Base-by-base conservation (phyloP, 2,329 filamentous ascomycete species). In the Microcera coccophila region DNA sequence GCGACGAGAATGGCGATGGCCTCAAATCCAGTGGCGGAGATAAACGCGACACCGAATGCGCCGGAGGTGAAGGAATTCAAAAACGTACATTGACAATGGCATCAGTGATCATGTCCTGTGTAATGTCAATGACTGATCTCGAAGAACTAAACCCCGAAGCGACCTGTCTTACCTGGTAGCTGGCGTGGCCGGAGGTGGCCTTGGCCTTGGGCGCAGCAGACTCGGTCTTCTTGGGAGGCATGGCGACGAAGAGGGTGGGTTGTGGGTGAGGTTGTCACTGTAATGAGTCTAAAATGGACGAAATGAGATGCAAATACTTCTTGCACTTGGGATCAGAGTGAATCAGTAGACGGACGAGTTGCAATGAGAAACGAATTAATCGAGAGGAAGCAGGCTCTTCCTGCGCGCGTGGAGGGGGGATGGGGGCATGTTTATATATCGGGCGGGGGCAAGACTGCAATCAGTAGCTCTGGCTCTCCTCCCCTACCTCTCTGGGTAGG, bases 41-140 rank as follows among this genome's bases (percentile, higher is more conserved):
- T 50, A 50, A 52, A 48, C 21, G 16, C 18, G 32, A 38, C 16
- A 20, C 31, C 19, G 47, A 53, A 67, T 69, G 69, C 69, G 69
- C 65, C 62, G 55, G 55, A 51, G 60, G 55, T 59, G 57, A 57
- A 55, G 40, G 50, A 56, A 48, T 36, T 16, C 22, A 38, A 47
- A 50, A 57, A 74, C 71, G 64, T 80, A 81, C 78, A 66, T 73
- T 71, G 61, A 79, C 64, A 61, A 81, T 81, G 41, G 76, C 78
- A 62, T 81, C 77, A 40, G 72, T 78, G 61, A 81, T 81, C 78
- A 81, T 81, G 60, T 79, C 77, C 78, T 81, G 47, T 26, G 49
- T 26, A 3, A 3, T 22, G 60, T 75, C 64, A 74, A 69, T 52
- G 22, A 39, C n/a, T 19, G 4, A 16, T 54, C 36, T n/a, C n/a